Evolutionary conservation across 2,329 filamentous ascomycete species (phyloP).

Genomic region (Tolypocladium cylindrosporum): DNA sequence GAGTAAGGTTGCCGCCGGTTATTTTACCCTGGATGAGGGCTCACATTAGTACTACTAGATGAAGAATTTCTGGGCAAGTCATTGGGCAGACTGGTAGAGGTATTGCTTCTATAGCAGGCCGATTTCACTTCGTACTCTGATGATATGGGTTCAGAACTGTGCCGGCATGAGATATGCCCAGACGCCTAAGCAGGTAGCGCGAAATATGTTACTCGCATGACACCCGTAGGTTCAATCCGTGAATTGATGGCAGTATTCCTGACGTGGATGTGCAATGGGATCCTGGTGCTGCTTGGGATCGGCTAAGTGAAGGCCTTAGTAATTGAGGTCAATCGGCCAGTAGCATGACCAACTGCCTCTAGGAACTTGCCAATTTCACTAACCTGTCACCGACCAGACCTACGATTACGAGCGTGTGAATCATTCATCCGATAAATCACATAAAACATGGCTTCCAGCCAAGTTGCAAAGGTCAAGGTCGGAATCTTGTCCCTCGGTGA

Average conservation of each 20-base stretch:
- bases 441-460: background rate
- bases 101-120: too few relatives aligned
- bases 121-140: too few relatives aligned
- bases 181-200: background rate
- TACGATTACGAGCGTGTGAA: background rate
- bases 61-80: background rate
- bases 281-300: background rate
- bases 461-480: constrained; percentile 19
- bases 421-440: background rate
- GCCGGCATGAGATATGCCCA: background rate
- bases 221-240: too few relatives aligned
- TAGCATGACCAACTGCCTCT: background rate
- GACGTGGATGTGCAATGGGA: background rate
- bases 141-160: background rate
- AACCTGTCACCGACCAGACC: too few relatives aligned
- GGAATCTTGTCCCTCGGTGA: constrained; percentile 44
- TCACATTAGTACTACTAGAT: background rate
- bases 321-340: background rate
- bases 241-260: background rate
- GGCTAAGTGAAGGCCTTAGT: background rate
- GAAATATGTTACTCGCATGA: background rate
- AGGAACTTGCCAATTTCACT: background rate
- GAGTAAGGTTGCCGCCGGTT: background rate
- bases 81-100: background rate
- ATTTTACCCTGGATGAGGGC: background rate